Conservation (phyloP, 2,329 filamentous ascomycete genomes). For the Talaromyces sp. region DNA sequence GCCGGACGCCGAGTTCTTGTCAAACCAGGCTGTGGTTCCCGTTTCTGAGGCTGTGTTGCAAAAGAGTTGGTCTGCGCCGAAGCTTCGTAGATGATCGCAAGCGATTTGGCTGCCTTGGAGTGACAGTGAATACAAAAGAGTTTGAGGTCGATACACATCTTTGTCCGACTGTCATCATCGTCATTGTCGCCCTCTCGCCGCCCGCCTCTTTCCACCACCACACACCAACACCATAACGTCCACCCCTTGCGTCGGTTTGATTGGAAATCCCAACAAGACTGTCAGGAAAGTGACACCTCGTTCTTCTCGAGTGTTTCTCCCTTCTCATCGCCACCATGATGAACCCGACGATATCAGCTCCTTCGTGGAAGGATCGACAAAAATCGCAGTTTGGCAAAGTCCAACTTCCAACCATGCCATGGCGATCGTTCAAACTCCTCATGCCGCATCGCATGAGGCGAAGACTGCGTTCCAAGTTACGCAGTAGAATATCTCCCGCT, state of each 20-base stretch:
- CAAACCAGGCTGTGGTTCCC: conserved; percentile 11
- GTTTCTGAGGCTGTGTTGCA: conserved; percentile 8
- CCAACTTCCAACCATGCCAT: conserved; percentile 44
- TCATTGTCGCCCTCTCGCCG: conserved; percentile 8
- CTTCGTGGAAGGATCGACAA: conserved; percentile 48
- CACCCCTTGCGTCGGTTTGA: conserved; percentile 10
- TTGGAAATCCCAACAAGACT: conserved; percentile 10
- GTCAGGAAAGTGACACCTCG: neutral
- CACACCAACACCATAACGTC: neutral
- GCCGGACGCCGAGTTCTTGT: conserved; percentile 7
- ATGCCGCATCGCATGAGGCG: conserved; percentile 64
- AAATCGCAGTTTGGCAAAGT: conserved; percentile 44
- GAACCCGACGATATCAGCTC: conserved; percentile 19
- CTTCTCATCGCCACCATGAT: conserved; percentile 13
- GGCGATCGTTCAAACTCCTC: conserved; percentile 48
- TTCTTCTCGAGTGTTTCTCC: neutral
- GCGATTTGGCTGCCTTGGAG: neutral
- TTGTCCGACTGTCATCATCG: conserved; percentile 12
- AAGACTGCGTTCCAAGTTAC: conserved; percentile 66
- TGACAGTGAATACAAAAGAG: neutral
- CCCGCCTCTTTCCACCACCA: conserved; percentile 14
- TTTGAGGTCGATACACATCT: neutral
- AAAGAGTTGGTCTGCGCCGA: conserved; percentile 1
- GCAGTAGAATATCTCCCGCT: conserved; percentile 62
- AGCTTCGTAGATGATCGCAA: neutral